These are phyloP conservation scores for Raffaelea arxii DNA, from an alignment of 2,329 filamentous ascomycete species.

Conservation along the genomic window DNA sequence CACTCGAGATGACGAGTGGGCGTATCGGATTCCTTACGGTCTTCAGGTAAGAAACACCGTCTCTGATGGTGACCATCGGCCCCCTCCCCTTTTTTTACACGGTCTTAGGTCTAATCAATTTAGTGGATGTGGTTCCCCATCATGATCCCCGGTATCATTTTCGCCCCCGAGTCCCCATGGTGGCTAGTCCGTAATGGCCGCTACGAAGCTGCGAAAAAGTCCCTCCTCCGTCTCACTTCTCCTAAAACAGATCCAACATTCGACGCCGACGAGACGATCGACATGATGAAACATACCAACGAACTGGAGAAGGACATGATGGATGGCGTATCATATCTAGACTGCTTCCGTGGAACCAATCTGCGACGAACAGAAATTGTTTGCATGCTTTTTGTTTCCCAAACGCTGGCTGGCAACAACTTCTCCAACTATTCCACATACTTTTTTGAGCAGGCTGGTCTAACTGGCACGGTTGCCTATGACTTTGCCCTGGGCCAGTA, in stretches of 20 bases:
- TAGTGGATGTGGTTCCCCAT: conserved; percentile 33
- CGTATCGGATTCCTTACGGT: conserved; percentile 58
- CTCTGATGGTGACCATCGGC: no score
- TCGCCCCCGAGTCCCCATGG: conserved; percentile 19
- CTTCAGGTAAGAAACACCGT: no score
- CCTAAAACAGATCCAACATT: conserved; percentile 38
- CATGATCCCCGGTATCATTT: conserved; percentile 12
- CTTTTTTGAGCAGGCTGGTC: conserved; percentile 51
- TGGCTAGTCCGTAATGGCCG: conserved; percentile 36
- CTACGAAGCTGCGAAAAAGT: conserved; percentile 28
- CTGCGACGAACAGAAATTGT: conserved; percentile 35
- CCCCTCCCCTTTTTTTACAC: no score
- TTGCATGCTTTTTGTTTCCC: conserved; percentile 38
- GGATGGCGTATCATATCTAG: conserved; percentile 28
- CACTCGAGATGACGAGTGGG: conserved; percentile 49
- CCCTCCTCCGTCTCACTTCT: conserved; percentile 39
- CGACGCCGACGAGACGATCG: conserved; percentile 47
- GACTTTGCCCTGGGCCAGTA: conserved; percentile 55
- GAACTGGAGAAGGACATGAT: conserved; percentile 39
- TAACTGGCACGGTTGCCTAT: conserved; percentile 42
- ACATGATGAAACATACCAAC: conserved; percentile 49
- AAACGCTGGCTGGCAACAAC: conserved; percentile 53
- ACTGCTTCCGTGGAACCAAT: conserved; percentile 39
- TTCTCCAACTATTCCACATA: conserved; percentile 59
- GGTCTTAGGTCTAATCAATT: no score